Percentiles rank a stretch among this genome's conserved stretches.
Conservation (phyloP, 371 early-diverging fungal genomes). For the Mucor plumbeus region DNA sequence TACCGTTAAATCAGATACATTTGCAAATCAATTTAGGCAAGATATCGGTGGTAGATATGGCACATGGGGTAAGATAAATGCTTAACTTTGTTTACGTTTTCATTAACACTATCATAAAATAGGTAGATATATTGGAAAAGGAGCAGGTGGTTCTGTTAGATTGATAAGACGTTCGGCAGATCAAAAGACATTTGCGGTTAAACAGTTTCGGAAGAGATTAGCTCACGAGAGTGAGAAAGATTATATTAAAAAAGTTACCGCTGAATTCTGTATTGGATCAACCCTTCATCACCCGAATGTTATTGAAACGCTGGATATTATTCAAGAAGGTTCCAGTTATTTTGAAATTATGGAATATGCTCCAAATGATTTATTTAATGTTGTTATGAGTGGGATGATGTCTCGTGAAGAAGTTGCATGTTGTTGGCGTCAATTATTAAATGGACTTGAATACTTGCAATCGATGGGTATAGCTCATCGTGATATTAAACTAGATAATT, state of each 20-base stretch:
- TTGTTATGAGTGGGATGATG: constrained; percentile 68
- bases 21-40: constrained; percentile 40
- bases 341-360: constrained; percentile 82
- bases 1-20: constrained; percentile 25
- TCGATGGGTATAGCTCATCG: constrained; percentile 79
- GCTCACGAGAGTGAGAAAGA: constrained; percentile 71
- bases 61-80: constrained; percentile 33
- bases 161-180: constrained; percentile 55
- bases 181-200: constrained; percentile 69
- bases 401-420: constrained; percentile 64
- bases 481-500: constrained; percentile 86
- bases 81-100: neutral
- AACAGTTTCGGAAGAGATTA: constrained; percentile 75
- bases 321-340: constrained; percentile 58
- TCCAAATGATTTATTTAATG: constrained; percentile 71
- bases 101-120: neutral
- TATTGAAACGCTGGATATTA: constrained; percentile 82
- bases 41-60: constrained; percentile 36
- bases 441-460: constrained; percentile 76
- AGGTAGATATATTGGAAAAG: constrained; percentile 68
- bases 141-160: constrained; percentile 74
- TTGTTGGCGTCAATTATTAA: constrained; percentile 71
- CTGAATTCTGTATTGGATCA: constrained; percentile 81
- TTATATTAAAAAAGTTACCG: constrained; percentile 78
- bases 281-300: constrained; percentile 84